Evolutionary conservation across 1,284 basidiomycete species (phyloP).

Genomic region (Ustilago sp.): DNA sequence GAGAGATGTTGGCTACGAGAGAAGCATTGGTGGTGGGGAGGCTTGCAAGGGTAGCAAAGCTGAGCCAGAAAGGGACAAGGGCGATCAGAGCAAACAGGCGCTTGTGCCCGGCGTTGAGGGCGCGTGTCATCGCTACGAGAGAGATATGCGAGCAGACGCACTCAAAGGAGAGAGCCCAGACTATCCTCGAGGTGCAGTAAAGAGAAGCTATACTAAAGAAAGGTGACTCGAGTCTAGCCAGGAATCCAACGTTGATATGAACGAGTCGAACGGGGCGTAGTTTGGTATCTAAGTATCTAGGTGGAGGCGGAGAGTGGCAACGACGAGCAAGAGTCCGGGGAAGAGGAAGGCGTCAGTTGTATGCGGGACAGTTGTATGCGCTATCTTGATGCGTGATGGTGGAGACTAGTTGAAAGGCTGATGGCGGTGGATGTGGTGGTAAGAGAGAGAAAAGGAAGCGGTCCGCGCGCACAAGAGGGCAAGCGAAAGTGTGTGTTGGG

Average conservation of each 20-base stretch:
- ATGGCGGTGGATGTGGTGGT: conserved; percentile 7
- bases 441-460: background rate
- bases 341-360: background rate
- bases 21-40: conserved; percentile 22
- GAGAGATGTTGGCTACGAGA: conserved; percentile 14
- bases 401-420: background rate
- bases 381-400: background rate
- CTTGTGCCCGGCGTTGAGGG: conserved; percentile 31
- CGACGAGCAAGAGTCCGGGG: background rate
- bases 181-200: background rate
- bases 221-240: background rate
- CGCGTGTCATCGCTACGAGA: conserved; percentile 25
- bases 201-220: background rate
- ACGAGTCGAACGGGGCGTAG: background rate
- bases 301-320: background rate
- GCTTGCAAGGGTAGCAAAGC: conserved; percentile 31
- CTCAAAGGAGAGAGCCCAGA: background rate
- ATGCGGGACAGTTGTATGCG: background rate
- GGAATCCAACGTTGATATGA: conserved; percentile 8
- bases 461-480: background rate
- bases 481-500: background rate
- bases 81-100: conserved; percentile 49
- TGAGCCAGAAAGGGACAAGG: conserved; percentile 51
- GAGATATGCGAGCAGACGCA: background rate
- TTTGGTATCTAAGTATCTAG: background rate